Evolutionary conservation across 2,329 filamentous ascomycete species (phyloP).

Genomic region (Hypoxylon sp.): DNA sequence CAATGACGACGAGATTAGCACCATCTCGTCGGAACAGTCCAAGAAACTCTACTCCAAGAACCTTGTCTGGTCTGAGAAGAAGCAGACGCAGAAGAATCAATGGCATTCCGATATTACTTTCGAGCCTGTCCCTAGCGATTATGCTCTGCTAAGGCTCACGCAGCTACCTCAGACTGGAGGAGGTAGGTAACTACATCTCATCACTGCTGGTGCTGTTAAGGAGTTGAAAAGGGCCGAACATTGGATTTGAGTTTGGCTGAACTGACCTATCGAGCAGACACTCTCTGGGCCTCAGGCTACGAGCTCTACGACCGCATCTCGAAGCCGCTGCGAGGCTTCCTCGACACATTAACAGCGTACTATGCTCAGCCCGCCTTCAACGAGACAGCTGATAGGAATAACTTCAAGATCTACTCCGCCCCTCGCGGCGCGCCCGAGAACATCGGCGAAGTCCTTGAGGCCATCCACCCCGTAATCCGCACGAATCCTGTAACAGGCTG

Average conservation of each 20-base stretch:
- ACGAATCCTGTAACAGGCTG: slow-evolving; percentile 75
- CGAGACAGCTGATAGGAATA: slow-evolving; percentile 55
- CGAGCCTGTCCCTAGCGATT: slow-evolving; percentile 68
- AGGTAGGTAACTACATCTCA: slow-evolving; percentile 49
- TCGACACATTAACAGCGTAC: slow-evolving; percentile 60
- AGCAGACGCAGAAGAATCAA: slow-evolving; percentile 61
- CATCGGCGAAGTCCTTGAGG: slow-evolving; percentile 62
- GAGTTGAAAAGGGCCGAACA: too few species aligned
- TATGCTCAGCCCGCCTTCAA: slow-evolving; percentile 57
- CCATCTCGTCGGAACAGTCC: slow-evolving; percentile 70
- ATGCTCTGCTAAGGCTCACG: slow-evolving; percentile 63
- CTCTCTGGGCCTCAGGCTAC: slow-evolving; percentile 60
- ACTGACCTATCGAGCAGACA: slow-evolving; percentile 52
- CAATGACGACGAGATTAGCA: slow-evolving; percentile 71
- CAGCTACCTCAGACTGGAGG: slow-evolving; percentile 62
- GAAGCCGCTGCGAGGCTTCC: slow-evolving; percentile 62
- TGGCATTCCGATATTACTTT: slow-evolving; percentile 71
- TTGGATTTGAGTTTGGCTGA: too few species aligned
- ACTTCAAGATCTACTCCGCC: slow-evolving; percentile 61
- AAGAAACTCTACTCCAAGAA: slow-evolving; percentile 64
- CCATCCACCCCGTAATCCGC: slow-evolving; percentile 68
- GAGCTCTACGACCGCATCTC: slow-evolving; percentile 65
- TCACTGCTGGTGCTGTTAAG: background rate
- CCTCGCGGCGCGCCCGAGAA: slow-evolving; percentile 68
- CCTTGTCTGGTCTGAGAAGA: slow-evolving; percentile 52